Conservation (phyloP, 2,329 filamentous ascomycete genomes). For the Botrytis pseudocinerea region DNA sequence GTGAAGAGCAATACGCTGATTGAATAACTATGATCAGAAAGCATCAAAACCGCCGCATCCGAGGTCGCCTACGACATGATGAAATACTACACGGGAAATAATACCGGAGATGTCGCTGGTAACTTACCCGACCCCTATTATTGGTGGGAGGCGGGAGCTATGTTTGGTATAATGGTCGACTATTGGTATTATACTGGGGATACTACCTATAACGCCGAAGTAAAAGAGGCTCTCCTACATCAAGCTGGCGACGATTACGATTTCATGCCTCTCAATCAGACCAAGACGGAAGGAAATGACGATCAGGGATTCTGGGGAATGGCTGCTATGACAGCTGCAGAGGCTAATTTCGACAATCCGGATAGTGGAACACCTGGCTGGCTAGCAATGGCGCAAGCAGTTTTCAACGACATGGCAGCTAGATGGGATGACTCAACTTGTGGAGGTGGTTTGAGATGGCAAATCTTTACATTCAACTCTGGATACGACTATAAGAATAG, state of each 20-base stretch:
- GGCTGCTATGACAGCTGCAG: conserved; percentile 67
- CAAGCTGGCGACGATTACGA: conserved; percentile 71
- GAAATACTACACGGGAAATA: conserved; percentile 52
- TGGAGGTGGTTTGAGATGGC: conserved; percentile 77
- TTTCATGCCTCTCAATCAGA: conserved; percentile 75
- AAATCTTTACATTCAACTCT: conserved; percentile 78
- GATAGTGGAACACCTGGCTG: conserved; percentile 58
- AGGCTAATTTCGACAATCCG: conserved; percentile 62
- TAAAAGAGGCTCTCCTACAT: conserved; percentile 65
- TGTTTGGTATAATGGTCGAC: conserved; percentile 70
- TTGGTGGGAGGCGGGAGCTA: conserved; percentile 64
- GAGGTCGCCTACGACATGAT: conserved; percentile 51
- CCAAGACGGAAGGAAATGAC: conserved; percentile 62
- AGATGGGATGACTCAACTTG: conserved; percentile 71
- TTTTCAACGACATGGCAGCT: conserved; percentile 67
- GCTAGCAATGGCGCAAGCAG: conserved; percentile 71
- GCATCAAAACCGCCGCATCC: conserved; percentile 40
- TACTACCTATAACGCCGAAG: conserved; percentile 62
- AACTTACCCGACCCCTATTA: conserved; percentile 45
- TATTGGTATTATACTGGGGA: conserved; percentile 84
- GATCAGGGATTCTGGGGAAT: conserved; percentile 74
- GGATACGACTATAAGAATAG: conserved; percentile 77
- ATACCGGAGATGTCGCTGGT: conserved; percentile 52
- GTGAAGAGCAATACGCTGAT: not conserved
- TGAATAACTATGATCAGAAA: conserved; percentile 26